phyloP scores from a whole-genome alignment of 257 asterid genomes.

The Vinca minor region DNA sequence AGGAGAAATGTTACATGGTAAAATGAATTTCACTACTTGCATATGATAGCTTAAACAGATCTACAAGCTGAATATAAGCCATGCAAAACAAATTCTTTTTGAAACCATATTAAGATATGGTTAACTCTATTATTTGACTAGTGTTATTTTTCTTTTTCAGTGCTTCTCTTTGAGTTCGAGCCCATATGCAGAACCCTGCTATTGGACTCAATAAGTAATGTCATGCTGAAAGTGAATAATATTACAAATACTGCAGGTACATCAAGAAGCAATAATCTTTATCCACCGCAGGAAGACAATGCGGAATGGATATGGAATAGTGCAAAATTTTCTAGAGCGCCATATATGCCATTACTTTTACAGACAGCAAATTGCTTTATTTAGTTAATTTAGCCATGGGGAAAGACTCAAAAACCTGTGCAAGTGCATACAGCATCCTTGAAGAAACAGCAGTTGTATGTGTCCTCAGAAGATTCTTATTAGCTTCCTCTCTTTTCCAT shows the following conservation, averaged over 20 bases:
- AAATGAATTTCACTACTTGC: not conserved
- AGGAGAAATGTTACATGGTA: not conserved
- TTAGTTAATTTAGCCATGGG: constrained; percentile 5
- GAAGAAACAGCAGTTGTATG: constrained; percentile 99
- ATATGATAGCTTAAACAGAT: not conserved
- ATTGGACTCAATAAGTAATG: not conserved
- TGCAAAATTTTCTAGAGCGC: not conserved
- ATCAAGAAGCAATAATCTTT: not conserved
- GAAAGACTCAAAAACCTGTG: constrained; percentile 54
- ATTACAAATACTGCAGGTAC: not conserved
- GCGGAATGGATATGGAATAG: not conserved
- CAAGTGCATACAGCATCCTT: constrained; percentile 84
- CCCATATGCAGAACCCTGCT: not conserved
- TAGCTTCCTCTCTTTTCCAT: constrained; percentile 96
- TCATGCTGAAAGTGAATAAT: no score
- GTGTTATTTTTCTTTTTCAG: not conserved
- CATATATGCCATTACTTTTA: not conserved
- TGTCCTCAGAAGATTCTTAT: constrained; percentile 91
- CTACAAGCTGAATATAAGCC: not conserved
- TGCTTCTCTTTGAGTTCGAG: not conserved
- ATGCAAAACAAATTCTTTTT: not conserved
- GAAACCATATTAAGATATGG: not conserved
- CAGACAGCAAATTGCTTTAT: not conserved
- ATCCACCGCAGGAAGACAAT: not conserved
- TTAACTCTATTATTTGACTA: not conserved